A percentile compares a stretch with the other conserved stretches of the same genome.
phyloP scores from a whole-genome alignment of 345 rosid species.

The Litchi chinensis region DNA sequence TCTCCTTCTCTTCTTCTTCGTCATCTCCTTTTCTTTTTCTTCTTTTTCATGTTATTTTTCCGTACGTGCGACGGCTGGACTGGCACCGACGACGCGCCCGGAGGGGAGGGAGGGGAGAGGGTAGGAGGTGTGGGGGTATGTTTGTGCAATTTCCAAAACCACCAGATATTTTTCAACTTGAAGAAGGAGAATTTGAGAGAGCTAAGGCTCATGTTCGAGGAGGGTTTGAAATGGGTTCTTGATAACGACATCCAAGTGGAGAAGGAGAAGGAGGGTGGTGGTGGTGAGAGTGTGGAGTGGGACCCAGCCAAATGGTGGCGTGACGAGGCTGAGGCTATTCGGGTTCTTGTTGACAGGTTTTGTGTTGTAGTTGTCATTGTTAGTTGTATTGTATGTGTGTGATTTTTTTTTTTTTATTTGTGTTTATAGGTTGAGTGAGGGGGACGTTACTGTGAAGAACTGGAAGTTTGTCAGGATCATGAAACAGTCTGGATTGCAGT shows the following conservation, averaged over 20 bases:
- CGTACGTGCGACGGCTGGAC: too few relatives aligned
- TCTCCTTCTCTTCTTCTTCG: too few relatives aligned
- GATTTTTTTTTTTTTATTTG: background rate
- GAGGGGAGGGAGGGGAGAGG: too few relatives aligned
- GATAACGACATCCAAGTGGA: constrained; percentile 75
- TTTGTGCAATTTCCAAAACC: too few relatives aligned
- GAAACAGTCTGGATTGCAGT: constrained; percentile 84
- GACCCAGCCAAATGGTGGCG: constrained; percentile 61
- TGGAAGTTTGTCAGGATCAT: constrained; percentile 94
- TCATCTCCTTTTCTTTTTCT: too few relatives aligned
- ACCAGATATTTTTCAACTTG: too few relatives aligned
- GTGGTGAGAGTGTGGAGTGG: constrained; percentile 31
- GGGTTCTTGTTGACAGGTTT: constrained; percentile 73
- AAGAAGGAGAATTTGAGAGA: constrained; percentile 63
- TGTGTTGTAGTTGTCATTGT: background rate
- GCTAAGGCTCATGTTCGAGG: constrained; percentile 67
- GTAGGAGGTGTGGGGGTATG: too few relatives aligned
- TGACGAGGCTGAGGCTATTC: constrained; percentile 65
- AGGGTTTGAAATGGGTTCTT: constrained; percentile 78
- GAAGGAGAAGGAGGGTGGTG: constrained; percentile 21
- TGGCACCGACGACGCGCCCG: too few relatives aligned
- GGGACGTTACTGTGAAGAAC: constrained; percentile 63
- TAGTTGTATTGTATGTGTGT: background rate
- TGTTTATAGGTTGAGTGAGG: constrained; percentile 60
- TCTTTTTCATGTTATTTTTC: too few relatives aligned